Evolutionary conservation across 1,139 yeast species (phyloP), one percentile per base, ranked within the genome.

Genomic region (Nakaseomyces nivariensis): DNA sequence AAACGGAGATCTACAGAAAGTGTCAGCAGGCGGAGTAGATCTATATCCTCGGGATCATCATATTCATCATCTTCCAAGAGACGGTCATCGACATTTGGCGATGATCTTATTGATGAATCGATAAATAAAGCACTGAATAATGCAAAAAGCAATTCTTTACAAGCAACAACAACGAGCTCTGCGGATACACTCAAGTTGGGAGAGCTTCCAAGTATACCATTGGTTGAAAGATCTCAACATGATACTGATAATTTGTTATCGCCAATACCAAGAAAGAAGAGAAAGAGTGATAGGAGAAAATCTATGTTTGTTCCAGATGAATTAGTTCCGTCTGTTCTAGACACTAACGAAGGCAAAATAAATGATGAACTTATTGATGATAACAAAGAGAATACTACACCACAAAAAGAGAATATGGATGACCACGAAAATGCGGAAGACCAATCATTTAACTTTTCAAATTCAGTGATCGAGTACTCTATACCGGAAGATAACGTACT

Each of bases 271-370:
- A 66, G 62, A 46, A 63, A 66, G 55, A 66, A 67, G 54, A 63
- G 72, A 27, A 69, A 65, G 52, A 67, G 70, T 51, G 61, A 68
- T 4, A 62, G 73, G 55, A 64, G 73, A 51, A 70, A 69, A 48
- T 69, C 73, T 1, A 63, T 69, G 42, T 67, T 67, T 53, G 56
- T 67, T 29, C 65, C 69, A 6, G 46, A 29, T 7, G 37, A 43
- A 25, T 29, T 24, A 9, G 10, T n/a, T 6, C 5, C 22, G 3
- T 10, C 29, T 32, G 29, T 9, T 24, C 22, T 17, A 11, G 49
- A 44, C 6, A 44, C 48, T 24, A 40, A 43, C n/a, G 47, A 48
- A 11, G 37, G 26, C 26, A 45, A 13, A 38, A 48, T 17, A 47
- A 51, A 4, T 25, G 25, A 4, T 43, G 38, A 25, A 43, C 32